Evolutionary conservation across 169 alveolate genomes (phyloP).

Genomic region (Plasmodium knowlesi): DNA sequence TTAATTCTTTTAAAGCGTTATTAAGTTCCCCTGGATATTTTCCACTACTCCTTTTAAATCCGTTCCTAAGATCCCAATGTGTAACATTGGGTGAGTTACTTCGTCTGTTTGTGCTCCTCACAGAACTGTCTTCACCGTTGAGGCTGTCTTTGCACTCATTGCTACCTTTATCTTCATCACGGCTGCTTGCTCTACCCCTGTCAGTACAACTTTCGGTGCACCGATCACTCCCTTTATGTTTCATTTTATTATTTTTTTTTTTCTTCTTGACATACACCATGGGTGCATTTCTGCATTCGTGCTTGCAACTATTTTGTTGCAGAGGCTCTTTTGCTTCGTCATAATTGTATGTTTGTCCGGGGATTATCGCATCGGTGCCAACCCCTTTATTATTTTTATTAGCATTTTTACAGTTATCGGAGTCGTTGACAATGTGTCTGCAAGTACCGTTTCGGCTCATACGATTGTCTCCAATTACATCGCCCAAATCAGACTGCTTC

Average conservation of each 20-base stretch:
- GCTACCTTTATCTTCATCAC: background rate
- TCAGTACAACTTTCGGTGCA: background rate
- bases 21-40: background rate
- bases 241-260: background rate
- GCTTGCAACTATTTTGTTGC: background rate
- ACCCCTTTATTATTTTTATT: background rate
- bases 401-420: background rate
- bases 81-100: background rate
- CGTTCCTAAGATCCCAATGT: background rate
- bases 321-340: background rate
- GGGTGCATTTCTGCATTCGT: background rate
- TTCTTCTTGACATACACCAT: constrained; percentile 1
- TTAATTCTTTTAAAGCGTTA: background rate
- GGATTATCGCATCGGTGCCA: background rate
- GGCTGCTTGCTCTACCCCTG: background rate
- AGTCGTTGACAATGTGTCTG: background rate
- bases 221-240: background rate
- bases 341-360: background rate
- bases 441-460: background rate
- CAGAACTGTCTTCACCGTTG: background rate
- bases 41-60: background rate
- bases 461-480: background rate
- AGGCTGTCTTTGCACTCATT: background rate
- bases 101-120: background rate
- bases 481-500: background rate